Base-by-base conservation (phyloP, 257 asterid species). In the Solanum bulbocastanum region DNA sequence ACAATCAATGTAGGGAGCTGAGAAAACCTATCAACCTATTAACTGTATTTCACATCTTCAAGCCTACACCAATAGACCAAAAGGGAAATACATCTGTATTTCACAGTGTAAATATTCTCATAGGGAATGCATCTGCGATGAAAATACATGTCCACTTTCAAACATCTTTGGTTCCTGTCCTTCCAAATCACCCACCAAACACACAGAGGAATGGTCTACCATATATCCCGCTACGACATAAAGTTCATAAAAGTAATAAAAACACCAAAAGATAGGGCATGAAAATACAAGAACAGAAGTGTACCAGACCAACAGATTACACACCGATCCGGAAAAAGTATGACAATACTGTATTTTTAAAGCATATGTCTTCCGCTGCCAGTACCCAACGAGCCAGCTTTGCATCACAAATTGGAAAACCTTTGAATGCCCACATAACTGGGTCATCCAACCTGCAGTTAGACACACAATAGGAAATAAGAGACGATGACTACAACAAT, bases 351-450 rank as follows among this genome's bases (percentile, higher is more conserved):
- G 91, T 89, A 84, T 95, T 96, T 89, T 89, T 96, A 92, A 96
- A 97, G 95, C 99, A 97, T 78, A 97, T 96, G 87, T 97, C 99
- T 91, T 97, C 99, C 39, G 99, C 98, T 42, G 99, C 93, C 75
- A 96, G 93, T 49, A 96, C 99, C 99, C 99, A 97, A 89, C 99
- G 93, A 37, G 90, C 98, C 87, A 92, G 86, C 25, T 91, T 92
- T 32, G 95, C 89, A 92, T 96, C 96, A 16, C 92, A 87, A n/a
- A 87, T 85, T 3, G 99, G 99, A 83, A 97, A 97, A 79, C 91
- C 98, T 92, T 94, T 93, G 89, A 92, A 87, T 68, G 98, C 98
- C 99, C 99, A 95, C 98, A 97, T 92, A 18, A 94, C 89, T 42
- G 99, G 99, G 72, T 97, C 99, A 91, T 97, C 99, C 94, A 97